Conservation (phyloP, 768 basidiomycete species). For the Grammothele lineata region DNA sequence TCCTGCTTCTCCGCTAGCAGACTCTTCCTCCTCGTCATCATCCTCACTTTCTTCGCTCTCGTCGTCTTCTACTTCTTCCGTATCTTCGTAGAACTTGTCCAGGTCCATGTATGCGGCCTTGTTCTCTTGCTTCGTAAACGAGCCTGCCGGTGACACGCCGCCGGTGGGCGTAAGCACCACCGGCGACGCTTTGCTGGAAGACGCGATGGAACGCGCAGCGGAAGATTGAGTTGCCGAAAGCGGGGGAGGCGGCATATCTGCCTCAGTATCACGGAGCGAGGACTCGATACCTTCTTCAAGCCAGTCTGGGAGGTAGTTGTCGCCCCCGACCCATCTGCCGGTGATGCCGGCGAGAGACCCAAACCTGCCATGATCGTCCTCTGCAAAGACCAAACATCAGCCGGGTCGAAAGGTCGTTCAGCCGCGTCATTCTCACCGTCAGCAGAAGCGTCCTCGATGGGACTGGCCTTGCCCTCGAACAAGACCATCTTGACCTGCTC, state of each 20-base stretch:
- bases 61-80: slow-evolving; percentile 31
- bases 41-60: slow-evolving; percentile 30
- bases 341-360: slow-evolving; percentile 67
- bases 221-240: slow-evolving; percentile 39
- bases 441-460: slow-evolving; percentile 29
- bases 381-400: too few species aligned
- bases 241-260: slow-evolving; percentile 39
- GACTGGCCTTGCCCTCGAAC: slow-evolving; percentile 67
- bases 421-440: slow-evolving; percentile 7
- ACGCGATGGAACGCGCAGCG: slow-evolving; percentile 20
- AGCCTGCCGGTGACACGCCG: slow-evolving; percentile 40
- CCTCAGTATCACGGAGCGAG: slow-evolving; percentile 63
- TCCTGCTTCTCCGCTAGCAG: slow-evolving; percentile 5
- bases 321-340: slow-evolving; percentile 47
- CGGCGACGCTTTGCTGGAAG: slow-evolving; percentile 36
- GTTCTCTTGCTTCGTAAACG: slow-evolving; percentile 28
- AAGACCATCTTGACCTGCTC: slow-evolving; percentile 81
- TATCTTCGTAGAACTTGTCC: slow-evolving; percentile 69
- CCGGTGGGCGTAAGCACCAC: slow-evolving; percentile 55
- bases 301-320: slow-evolving; percentile 76
- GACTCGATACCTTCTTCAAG: slow-evolving; percentile 81
- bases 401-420: too few species aligned
- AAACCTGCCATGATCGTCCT: slow-evolving; percentile 40
- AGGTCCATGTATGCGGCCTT: slow-evolving; percentile 53
- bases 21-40: slow-evolving; percentile 26